phyloP scores from a whole-genome alignment of 2,329 filamentous ascomycete species.

The Shiraia bambusicola region DNA sequence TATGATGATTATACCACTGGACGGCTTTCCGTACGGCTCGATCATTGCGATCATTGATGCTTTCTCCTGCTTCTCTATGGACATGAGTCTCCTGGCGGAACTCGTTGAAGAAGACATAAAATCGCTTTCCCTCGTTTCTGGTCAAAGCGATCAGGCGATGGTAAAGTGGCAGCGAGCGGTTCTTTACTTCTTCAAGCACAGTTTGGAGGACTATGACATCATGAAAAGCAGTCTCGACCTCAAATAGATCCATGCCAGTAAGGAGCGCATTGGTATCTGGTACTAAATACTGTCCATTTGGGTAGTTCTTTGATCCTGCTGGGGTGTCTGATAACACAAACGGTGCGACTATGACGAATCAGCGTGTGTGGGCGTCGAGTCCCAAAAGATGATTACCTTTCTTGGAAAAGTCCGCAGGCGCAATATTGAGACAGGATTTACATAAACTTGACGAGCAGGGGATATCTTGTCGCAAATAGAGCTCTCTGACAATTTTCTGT shows the following conservation, averaged over 20 bases:
- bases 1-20: conserved; percentile 85
- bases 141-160: conserved; percentile 88
- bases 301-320: conserved; percentile 77
- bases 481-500: conserved; percentile 95
- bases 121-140: conserved; percentile 94
- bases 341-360: conserved; percentile 61
- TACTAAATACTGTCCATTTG: conserved; percentile 87
- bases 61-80: conserved; percentile 71
- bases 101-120: conserved; percentile 99
- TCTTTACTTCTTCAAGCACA: conserved; percentile 92
- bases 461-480: conserved; percentile 95
- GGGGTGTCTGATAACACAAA: conserved; percentile 90
- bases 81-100: conserved; percentile 92
- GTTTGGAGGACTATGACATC: conserved; percentile 97
- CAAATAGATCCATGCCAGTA: conserved; percentile 95
- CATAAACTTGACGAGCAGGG: conserved; percentile 94
- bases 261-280: conserved; percentile 96
- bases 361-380: conserved; percentile 17
- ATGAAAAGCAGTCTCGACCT: conserved; percentile 86
- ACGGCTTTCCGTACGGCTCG: conserved; percentile 83
- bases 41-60: conserved; percentile 95
- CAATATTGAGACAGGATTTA: conserved; percentile 69
- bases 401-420: conserved; percentile 77
- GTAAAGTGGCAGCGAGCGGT: conserved; percentile 90
- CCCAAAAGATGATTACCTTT: conserved; percentile 57